These are phyloP conservation scores for Triticum urartu DNA, from an alignment of 176 grass and related monocot genomes.

Conservation along the genomic window DNA sequence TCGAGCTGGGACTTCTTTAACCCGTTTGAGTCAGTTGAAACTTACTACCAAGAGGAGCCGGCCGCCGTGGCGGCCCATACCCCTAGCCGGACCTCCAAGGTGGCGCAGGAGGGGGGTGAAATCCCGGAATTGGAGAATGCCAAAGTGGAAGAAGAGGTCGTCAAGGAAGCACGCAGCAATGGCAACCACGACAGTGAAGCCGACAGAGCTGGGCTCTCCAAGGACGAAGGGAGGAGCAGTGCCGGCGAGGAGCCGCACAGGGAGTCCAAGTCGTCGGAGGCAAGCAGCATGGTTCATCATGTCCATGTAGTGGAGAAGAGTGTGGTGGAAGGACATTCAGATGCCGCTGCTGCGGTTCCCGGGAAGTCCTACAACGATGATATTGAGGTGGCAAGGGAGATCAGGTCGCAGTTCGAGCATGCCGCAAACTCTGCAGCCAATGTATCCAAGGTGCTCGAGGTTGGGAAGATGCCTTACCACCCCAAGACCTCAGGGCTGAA, in stretches of 20 bases:
- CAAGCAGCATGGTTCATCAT: constrained; percentile 24
- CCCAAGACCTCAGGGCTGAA: constrained; percentile 48
- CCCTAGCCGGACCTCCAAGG: constrained; percentile 32
- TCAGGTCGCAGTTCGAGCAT: constrained; percentile 62
- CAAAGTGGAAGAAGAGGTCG: constrained; percentile 24
- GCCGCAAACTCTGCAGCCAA: constrained; percentile 49
- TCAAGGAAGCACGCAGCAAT: constrained; percentile 29
- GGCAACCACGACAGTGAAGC: not conserved
- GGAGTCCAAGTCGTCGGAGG: constrained; percentile 35
- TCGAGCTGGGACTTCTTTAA: constrained; percentile 74
- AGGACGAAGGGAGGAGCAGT: constrained; percentile 30
- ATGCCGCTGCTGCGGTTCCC: not conserved
- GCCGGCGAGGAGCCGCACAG: constrained; percentile 19
- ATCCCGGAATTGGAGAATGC: constrained; percentile 61
- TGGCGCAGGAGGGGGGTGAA: constrained; percentile 39
- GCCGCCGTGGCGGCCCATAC: not conserved
- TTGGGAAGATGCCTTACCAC: constrained; percentile 64
- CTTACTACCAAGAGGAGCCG: constrained; percentile 34
- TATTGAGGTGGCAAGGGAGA: constrained; percentile 48
- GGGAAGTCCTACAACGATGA: constrained; percentile 41
- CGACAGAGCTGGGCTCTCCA: not conserved
- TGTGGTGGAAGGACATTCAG: constrained; percentile 34
- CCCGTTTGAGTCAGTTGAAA: constrained; percentile 59
- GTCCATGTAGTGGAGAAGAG: constrained; percentile 50
- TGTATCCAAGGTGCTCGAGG: constrained; percentile 64